Evolutionary conservation across 2,329 filamentous ascomycete species (phyloP).

Genomic region (Penicillium verrucosum): DNA sequence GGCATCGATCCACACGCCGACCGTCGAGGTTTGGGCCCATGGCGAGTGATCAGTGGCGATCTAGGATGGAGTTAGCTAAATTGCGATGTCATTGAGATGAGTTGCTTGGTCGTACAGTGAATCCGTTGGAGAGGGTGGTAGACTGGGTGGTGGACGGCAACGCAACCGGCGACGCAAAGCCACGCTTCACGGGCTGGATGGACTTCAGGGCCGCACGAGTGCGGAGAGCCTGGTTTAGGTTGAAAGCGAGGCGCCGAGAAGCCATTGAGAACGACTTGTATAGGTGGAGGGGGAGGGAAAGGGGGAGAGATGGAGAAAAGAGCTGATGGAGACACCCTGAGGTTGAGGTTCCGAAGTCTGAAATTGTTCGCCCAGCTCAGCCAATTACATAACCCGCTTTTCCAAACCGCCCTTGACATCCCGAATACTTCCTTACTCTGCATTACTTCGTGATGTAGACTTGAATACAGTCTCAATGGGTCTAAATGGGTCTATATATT

Average conservation of each 20-base stretch:
- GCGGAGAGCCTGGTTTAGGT: conserved; percentile 86
- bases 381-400: conserved; percentile 47
- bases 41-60: conserved; percentile 97
- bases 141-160: conserved; percentile 81
- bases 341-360: conserved; percentile 44
- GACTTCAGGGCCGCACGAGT: conserved; percentile 79
- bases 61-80: conserved; percentile 50
- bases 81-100: conserved; percentile 21
- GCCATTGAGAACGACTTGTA: conserved; percentile 64
- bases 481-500: neutral
- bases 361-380: conserved; percentile 44
- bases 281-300: conserved; percentile 39
- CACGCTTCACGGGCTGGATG: conserved; percentile 73
- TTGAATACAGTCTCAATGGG: neutral
- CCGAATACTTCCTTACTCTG: conserved; percentile 33
- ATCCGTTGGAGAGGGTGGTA: conserved; percentile 93
- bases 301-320: conserved; percentile 48
- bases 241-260: conserved; percentile 94
- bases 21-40: conserved; percentile 96
- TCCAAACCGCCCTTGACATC: conserved; percentile 36
- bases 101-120: conserved; percentile 67
- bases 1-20: conserved; percentile 99
- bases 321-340: conserved; percentile 38
- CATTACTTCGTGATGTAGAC: neutral
- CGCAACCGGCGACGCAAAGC: conserved; percentile 80